These are phyloP conservation scores for Sonneratia caseolaris DNA, from an alignment of 345 rosid species.

Conservation along the genomic window DNA sequence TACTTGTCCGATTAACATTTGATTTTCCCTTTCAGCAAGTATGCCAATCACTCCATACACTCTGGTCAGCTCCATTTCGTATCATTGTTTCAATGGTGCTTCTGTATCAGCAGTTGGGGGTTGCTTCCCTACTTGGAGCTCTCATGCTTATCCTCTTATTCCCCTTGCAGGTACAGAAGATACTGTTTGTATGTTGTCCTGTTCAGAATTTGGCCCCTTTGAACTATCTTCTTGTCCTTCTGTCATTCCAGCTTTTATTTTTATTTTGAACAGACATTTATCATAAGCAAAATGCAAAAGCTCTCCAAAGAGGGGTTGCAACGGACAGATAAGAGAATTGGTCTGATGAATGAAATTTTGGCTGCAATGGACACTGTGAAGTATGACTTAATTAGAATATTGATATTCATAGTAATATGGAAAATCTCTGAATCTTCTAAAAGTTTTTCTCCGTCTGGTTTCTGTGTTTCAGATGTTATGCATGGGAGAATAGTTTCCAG, in stretches of 20 bases:
- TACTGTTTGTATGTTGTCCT: no score
- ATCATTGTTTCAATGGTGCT: conserved; percentile 69
- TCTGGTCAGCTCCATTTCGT: conserved; percentile 98
- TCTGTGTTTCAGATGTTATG: conserved; percentile 54
- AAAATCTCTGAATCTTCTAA: no score
- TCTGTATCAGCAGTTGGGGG: conserved; percentile 78
- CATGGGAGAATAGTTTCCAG: conserved; percentile 95
- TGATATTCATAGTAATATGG: no score
- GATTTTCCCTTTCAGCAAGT: conserved; percentile 45
- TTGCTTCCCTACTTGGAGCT: conserved; percentile 83
- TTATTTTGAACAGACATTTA: conserved; percentile 40
- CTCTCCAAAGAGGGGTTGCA: conserved; percentile 83
- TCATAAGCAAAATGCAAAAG: conserved; percentile 82
- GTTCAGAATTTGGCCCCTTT: no score
- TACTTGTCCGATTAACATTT: no score
- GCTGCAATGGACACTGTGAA: conserved; percentile 93
- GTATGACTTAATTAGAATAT: conserved; percentile 29
- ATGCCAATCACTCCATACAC: conserved; percentile 67
- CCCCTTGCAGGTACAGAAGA: conserved; percentile 57
- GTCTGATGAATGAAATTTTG: conserved; percentile 83
- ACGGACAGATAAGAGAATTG: conserved; percentile 87
- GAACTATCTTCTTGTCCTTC: no score
- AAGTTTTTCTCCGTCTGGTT: no score
- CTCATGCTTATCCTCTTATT: conserved; percentile 62
- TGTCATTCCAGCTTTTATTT: background rate